Evolutionary conservation across 768 basidiomycete genomes (phyloP).

Genomic region (Favolaschia claudopus): DNA sequence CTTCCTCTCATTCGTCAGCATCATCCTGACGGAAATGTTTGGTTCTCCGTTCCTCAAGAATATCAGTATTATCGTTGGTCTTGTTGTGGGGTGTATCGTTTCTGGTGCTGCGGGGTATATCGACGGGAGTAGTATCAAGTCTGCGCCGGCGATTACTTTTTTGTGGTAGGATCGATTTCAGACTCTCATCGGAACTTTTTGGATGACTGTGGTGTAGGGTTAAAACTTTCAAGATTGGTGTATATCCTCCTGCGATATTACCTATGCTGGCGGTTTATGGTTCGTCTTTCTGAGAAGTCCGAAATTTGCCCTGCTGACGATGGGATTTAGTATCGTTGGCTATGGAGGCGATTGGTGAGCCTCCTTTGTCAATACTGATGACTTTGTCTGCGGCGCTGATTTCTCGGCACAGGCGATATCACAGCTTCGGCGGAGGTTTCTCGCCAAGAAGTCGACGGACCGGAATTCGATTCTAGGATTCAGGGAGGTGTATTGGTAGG

Average conservation of each 20-base stretch:
- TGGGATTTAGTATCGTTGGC: too few relatives aligned
- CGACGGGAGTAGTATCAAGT: conserved; percentile 65
- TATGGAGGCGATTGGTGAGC: too few relatives aligned
- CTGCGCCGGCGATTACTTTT: conserved; percentile 81
- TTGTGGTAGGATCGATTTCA: conserved; percentile 57
- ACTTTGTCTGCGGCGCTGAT: too few relatives aligned
- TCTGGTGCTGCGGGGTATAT: conserved; percentile 84
- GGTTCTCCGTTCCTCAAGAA: conserved; percentile 88
- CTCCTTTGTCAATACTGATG: too few relatives aligned
- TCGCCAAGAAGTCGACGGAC: conserved; percentile 63
- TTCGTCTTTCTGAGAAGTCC: too few relatives aligned
- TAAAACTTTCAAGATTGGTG: too few relatives aligned
- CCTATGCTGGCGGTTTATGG: conserved; percentile 49
- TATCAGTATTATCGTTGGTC: conserved; percentile 74
- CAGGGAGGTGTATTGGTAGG: conserved; percentile 84
- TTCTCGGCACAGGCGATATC: too few relatives aligned
- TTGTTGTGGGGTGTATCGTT: conserved; percentile 81
- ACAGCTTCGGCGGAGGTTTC: too few relatives aligned
- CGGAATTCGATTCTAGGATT: conserved; percentile 81
- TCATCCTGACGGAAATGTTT: conserved; percentile 81
- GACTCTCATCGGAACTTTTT: too few relatives aligned
- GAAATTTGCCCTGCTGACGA: too few relatives aligned
- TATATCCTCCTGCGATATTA: too few relatives aligned
- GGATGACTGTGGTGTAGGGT: too few relatives aligned
- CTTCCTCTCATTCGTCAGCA: conserved; percentile 45